Percentiles rank a stretch among this genome's conserved stretches.
Evolutionary conservation across 345 rosid species (phyloP).

Genomic region (Citrus australasica): DNA sequence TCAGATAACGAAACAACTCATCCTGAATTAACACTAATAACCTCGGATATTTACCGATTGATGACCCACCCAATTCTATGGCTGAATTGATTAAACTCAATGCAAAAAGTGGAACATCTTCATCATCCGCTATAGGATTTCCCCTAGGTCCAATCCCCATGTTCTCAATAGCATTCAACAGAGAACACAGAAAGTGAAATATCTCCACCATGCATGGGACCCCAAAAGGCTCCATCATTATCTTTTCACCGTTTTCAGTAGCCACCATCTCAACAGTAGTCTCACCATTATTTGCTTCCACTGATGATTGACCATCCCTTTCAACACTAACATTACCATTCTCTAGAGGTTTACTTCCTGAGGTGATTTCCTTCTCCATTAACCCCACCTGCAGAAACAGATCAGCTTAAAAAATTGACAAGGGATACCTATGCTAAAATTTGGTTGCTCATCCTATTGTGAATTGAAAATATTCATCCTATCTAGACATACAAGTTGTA

Average conservation of each 20-base stretch:
- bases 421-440: neutral
- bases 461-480: neutral
- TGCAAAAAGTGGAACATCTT: conserved; percentile 76
- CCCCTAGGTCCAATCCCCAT: conserved; percentile 47
- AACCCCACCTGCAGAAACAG: conserved; percentile 39
- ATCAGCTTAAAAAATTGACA: conserved; percentile 15
- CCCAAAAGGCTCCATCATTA: conserved; percentile 62
- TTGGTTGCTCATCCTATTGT: neutral
- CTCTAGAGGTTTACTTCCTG: conserved; percentile 37
- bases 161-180: conserved; percentile 56
- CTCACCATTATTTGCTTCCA: conserved; percentile 26
- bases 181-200: conserved; percentile 62
- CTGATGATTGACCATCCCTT: conserved; percentile 32
- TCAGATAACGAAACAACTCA: conserved; percentile 62
- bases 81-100: conserved; percentile 71
- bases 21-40: conserved; percentile 59
- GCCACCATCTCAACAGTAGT: conserved; percentile 29
- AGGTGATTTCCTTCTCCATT: conserved; percentile 30
- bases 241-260: conserved; percentile 35
- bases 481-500: neutral
- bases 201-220: conserved; percentile 78
- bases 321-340: conserved; percentile 35
- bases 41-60: conserved; percentile 49
- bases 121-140: conserved; percentile 68
- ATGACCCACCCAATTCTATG: conserved; percentile 60